Evolutionary conservation across 1,139 yeast species (phyloP).

Genomic region (Geotrichum europaeum): DNA sequence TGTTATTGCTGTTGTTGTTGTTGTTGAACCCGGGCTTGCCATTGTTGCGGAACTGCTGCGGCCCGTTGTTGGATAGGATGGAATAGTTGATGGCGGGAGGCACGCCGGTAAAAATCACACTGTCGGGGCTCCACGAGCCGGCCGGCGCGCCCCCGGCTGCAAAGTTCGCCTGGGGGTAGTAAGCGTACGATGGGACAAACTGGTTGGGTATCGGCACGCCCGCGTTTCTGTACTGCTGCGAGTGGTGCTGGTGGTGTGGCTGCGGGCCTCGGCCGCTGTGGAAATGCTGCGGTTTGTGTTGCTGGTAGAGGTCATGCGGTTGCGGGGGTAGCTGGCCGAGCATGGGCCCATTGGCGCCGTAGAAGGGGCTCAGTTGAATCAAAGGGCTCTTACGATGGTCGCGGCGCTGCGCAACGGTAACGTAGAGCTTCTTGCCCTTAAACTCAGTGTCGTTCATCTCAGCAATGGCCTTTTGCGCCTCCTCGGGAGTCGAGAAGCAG

Average conservation of each 20-base stretch:
- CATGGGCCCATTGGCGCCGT: slow-evolving; percentile 12
- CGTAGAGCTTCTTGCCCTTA: slow-evolving; percentile 82
- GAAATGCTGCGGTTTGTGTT: background rate
- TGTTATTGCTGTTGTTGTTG: slow-evolving; percentile 6
- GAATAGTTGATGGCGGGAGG: background rate
- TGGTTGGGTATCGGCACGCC: background rate
- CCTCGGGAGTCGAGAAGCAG: slow-evolving; percentile 85
- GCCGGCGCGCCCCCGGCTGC: background rate
- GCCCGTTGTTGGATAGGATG: background rate
- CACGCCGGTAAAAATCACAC: background rate
- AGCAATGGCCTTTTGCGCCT: slow-evolving; percentile 85
- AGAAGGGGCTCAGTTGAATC: background rate
- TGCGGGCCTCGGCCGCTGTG: background rate
- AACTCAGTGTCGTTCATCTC: slow-evolving; percentile 89
- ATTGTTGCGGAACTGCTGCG: background rate
- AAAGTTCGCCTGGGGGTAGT: slow-evolving; percentile 1
- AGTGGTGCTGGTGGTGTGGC: background rate
- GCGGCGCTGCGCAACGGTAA: slow-evolving; percentile 82
- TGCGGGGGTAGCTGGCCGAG: background rate
- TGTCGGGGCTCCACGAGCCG: background rate
- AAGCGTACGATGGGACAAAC: background rate
- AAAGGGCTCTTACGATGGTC: slow-evolving; percentile 55
- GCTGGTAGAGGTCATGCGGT: background rate
- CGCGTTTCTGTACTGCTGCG: background rate
- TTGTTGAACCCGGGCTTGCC: slow-evolving; percentile 1